A percentile compares a stretch with the other conserved stretches of the same genome.
Evolutionary conservation across 768 basidiomycete genomes (phyloP).

Genomic region (Auricularia sp.): DNA sequence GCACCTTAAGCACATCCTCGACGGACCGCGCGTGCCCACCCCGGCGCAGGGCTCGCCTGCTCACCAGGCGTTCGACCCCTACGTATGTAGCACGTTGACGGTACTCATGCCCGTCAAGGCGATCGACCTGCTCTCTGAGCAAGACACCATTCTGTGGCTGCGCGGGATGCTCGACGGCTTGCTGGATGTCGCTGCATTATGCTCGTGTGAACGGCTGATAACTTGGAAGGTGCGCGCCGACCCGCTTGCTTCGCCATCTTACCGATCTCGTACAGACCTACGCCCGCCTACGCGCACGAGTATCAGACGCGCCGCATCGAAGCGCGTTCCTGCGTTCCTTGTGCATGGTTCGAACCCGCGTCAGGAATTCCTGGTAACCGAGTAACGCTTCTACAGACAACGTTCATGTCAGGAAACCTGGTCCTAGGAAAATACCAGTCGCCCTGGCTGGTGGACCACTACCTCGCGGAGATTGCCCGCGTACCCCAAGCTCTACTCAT

Average conservation of each 20-base stretch:
- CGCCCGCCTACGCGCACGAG: not conserved
- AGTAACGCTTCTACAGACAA: not conserved
- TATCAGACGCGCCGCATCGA: not conserved
- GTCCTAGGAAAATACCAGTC: not conserved
- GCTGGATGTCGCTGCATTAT: not conserved
- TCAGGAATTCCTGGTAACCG: not conserved
- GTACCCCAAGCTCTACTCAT: constrained; percentile 18
- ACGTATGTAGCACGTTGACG: constrained; percentile 13
- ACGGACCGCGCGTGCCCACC: not conserved
- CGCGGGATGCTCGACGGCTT: constrained; percentile 12
- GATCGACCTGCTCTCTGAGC: constrained; percentile 8
- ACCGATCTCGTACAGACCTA: not conserved
- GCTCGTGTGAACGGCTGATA: not conserved
- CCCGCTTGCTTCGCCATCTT: not conserved
- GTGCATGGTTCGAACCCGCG: not conserved
- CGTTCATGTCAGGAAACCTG: constrained; percentile 1
- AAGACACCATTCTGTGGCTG: constrained; percentile 10
- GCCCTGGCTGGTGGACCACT: constrained; percentile 34
- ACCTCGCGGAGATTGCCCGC: constrained; percentile 55
- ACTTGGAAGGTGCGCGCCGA: not conserved
- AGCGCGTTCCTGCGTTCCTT: not conserved
- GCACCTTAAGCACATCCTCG: constrained; percentile 1
- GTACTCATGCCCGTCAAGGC: constrained; percentile 22
- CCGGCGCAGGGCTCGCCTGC: constrained; percentile 9
- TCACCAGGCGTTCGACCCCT: constrained; percentile 15